Evolutionary conservation across 2,329 filamentous ascomycete species (phyloP).

Genomic region (Scleromitrula shiraiana): DNA sequence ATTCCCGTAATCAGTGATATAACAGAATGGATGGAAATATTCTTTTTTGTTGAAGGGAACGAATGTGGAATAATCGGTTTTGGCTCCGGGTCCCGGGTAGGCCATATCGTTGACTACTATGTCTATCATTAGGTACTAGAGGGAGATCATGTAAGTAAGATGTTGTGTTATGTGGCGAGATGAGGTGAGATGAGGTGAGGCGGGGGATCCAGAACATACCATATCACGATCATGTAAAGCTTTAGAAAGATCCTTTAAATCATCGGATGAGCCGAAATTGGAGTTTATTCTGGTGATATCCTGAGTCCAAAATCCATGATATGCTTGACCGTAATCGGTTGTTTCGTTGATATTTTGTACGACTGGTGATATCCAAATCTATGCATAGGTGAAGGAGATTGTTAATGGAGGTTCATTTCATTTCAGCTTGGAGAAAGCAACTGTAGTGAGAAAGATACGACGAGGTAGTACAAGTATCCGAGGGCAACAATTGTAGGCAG

Average conservation of each 20-base stretch:
- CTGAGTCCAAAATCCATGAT: constrained; percentile 39
- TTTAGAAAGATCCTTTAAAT: constrained; percentile 48
- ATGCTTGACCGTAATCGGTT: constrained; percentile 33
- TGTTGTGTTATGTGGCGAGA: neutral
- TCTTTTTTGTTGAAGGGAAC: constrained; percentile 16
- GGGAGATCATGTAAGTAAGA: neutral
- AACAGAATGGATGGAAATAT: constrained; percentile 15
- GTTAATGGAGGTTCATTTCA: too few relatives aligned
- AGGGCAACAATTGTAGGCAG: too few relatives aligned
- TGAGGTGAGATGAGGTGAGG: neutral
- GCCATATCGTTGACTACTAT: constrained; percentile 41
- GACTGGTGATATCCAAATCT: constrained; percentile 36
- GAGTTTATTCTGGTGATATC: constrained; percentile 44
- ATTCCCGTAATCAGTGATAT: constrained; percentile 30
- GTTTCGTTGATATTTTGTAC: constrained; percentile 32
- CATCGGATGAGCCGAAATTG: constrained; percentile 49
- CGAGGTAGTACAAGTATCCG: neutral
- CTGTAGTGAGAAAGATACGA: neutral
- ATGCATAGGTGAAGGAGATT: neutral
- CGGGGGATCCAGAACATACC: constrained; percentile 11
- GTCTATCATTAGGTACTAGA: constrained; percentile 38
- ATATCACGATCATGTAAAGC: constrained; percentile 48
- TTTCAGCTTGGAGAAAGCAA: neutral
- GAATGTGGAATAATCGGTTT: constrained; percentile 14
- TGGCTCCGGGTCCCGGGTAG: constrained; percentile 8